Conservation (phyloP, 768 basidiomycete species). For the Tricholoma sp. region DNA sequence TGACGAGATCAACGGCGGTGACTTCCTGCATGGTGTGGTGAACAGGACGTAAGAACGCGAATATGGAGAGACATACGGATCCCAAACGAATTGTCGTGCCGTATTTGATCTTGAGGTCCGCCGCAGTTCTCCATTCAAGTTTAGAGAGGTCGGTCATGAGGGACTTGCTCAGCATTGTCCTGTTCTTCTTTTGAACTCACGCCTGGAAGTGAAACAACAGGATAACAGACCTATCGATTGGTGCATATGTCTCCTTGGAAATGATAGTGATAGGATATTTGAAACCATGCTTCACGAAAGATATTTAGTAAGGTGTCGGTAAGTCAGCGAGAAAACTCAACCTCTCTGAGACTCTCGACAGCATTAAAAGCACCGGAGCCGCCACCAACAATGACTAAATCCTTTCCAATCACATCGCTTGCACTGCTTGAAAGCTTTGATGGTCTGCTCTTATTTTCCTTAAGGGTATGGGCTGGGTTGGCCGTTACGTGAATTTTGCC, state of each 20-base stretch:
- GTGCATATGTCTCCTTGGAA: conserved; percentile 73
- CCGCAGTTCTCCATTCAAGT: conserved; percentile 65
- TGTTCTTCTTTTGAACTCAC: conserved; percentile 20
- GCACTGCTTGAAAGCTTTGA: conserved; percentile 49
- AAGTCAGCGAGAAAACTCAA: conserved; percentile 18
- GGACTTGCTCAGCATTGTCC: conserved; percentile 87
- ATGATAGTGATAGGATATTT: conserved; percentile 72
- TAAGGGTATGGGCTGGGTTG: conserved; percentile 51
- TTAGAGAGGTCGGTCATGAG: conserved; percentile 76
- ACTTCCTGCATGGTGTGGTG: conserved; percentile 45
- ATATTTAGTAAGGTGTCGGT: not conserved
- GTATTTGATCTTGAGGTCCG: conserved; percentile 74
- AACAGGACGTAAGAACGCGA: conserved; percentile 1
- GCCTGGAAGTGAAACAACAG: conserved; percentile 2
- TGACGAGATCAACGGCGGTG: conserved; percentile 58
- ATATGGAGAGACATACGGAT: conserved; percentile 33
- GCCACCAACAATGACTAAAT: conserved; percentile 83
- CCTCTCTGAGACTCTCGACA: conserved; percentile 80
- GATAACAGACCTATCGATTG: conserved; percentile 64
- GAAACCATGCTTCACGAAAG: conserved; percentile 59
- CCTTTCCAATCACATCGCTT: conserved; percentile 45
- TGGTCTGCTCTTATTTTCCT: conserved; percentile 61
- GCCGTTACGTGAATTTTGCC: conserved; percentile 82
- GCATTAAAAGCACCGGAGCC: conserved; percentile 75
- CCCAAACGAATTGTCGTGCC: conserved; percentile 60